phyloP scores from a whole-genome alignment of 148 eudicot genomes.

The Camellia sinensis region DNA sequence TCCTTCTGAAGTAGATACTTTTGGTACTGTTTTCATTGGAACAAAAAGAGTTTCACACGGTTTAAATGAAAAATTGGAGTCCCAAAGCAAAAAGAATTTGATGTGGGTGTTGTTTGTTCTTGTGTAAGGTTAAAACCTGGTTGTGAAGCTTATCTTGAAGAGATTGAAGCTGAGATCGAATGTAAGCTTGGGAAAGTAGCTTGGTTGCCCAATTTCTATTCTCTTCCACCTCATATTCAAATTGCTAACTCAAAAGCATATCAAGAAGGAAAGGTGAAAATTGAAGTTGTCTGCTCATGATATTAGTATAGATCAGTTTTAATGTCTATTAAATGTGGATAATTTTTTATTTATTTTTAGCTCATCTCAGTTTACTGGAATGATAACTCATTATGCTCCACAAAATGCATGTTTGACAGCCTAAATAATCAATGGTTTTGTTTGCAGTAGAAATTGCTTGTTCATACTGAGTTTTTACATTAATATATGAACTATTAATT shows the following conservation, averaged over 20 bases:
- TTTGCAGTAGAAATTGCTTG: not conserved
- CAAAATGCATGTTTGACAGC: not conserved
- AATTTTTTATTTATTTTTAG: too few relatives aligned
- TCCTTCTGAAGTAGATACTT: not conserved
- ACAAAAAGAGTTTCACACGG: not conserved
- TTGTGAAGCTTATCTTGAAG: slow-evolving; percentile 46
- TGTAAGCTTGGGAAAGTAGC: slow-evolving; percentile 53
- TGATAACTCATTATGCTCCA: not conserved
- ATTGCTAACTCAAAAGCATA: slow-evolving; percentile 77
- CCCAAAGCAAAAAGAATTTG: not conserved
- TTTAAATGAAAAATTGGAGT: not conserved
- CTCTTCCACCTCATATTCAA: slow-evolving; percentile 65
- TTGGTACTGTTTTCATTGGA: not conserved
- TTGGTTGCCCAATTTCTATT: slow-evolving; percentile 77
- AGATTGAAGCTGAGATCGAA: slow-evolving; percentile 63
- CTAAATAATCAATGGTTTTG: not conserved
- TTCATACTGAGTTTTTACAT: not conserved
- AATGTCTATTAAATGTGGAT: not conserved
- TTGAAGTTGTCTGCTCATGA: not conserved
- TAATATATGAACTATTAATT: not conserved
- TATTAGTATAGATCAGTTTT: not conserved
- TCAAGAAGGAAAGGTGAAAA: slow-evolving; percentile 72
- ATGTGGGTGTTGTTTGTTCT: not conserved
- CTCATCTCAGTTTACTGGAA: not conserved
- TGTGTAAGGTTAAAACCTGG: slow-evolving; percentile 75